Conservation (phyloP, 2,329 filamentous ascomycete genomes). For the Aspergillus costaricaensis region DNA sequence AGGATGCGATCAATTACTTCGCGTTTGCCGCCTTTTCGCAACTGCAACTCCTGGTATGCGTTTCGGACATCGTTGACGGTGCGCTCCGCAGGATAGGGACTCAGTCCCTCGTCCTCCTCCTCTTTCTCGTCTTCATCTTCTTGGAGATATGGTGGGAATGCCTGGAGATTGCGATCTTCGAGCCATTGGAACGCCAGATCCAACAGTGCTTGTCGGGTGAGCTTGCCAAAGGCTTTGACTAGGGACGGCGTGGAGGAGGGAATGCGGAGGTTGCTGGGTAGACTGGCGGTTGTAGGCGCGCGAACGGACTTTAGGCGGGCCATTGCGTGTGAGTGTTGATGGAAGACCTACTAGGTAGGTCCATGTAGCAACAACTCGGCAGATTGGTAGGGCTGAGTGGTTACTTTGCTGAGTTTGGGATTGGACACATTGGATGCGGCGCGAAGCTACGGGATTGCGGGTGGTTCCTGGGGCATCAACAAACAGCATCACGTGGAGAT, state of each 20-base stretch:
- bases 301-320: conserved; percentile 37
- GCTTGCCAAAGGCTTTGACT: conserved; percentile 65
- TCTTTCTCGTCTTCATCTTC: conserved; percentile 49
- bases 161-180: conserved; percentile 62
- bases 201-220: conserved; percentile 72
- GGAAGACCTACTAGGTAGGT: not conserved
- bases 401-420: not conserved
- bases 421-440: not conserved
- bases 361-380: not conserved
- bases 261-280: conserved; percentile 71
- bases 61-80: conserved; percentile 68
- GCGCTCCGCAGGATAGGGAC: conserved; percentile 68
- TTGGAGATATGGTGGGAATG: conserved; percentile 62
- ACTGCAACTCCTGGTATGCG: conserved; percentile 62
- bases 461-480: conserved; percentile 7
- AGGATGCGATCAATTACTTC: conserved; percentile 59
- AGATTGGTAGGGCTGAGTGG: not conserved
- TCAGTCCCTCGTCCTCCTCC: conserved; percentile 55
- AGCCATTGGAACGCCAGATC: conserved; percentile 77
- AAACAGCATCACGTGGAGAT: conserved; percentile 8
- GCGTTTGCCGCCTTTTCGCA: conserved; percentile 54
- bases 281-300: conserved; percentile 69
- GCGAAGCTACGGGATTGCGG: not conserved
- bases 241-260: conserved; percentile 65
- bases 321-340: conserved; percentile 19